Evolutionary conservation across 2,329 filamentous ascomycete genomes (phyloP), one percentile per base, ranked within the genome.

Genomic region (Neoarthrinium moseri): DNA sequence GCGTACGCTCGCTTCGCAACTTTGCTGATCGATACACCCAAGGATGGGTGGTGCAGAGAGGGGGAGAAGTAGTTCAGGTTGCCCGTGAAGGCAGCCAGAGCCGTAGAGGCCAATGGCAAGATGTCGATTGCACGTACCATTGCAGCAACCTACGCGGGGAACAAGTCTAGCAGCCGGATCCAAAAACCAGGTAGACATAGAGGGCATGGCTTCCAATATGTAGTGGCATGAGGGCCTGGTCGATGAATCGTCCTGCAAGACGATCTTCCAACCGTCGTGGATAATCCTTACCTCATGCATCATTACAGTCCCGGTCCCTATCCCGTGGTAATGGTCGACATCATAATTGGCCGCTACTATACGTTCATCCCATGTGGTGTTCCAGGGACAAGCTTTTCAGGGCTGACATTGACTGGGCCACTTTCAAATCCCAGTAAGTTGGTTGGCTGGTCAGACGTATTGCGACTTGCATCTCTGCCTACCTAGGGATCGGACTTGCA

Each of bases 21-120:
- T 53, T 76, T 81, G 54, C 72, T 74, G 21, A 83, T 70, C 1
- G 77, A 75, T 18, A 85, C 74, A 7, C 79, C 81, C 8, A 84
- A 64, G 18, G 71, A 71, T 11, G 80, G 77, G 52, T 84, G 81
- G 51, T 81, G 73, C 39, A 77, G 70, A 2, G 80, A 84, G 20
- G 81, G 81, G 43, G 75, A 80, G 44, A 75, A 69, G 61, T 83
- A 84, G 64, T 84, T 83, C 49, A 83, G 60, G 58, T 83, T 83
- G 30, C 52, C 52, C 20, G 53, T 57, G 48, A 60, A 61, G 30
- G 58, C 53, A 4, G 58, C 59, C 20, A 53, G 54, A 12, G 52
- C 53, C n/a, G 39, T 36, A 30, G 52, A 34, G 10, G 32, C 46
- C 2, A 56, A 47, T 6, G 38, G 45, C 20, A 56, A 23, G 22